Evolutionary conservation across 2,329 filamentous ascomycete genomes (phyloP), one percentile per base, ranked within the genome.

Genomic region (Aplosporella prunicola): DNA sequence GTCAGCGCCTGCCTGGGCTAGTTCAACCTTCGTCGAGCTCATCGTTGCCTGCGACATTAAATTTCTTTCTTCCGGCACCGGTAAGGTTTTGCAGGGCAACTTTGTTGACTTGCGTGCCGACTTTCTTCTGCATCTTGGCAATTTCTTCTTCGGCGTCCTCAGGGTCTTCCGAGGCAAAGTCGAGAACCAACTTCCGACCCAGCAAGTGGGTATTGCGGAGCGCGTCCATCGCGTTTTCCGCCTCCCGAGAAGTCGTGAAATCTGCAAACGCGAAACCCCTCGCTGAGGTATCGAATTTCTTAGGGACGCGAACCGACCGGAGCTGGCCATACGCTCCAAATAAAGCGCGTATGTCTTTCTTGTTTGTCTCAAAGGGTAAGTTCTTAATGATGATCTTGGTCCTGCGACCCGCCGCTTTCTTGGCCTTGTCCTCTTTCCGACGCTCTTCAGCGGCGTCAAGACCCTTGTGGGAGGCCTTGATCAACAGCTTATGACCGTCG

Each of bases 341-440:
- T 27, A 96, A 71, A 37, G 81, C 71, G 45, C 85, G 77, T 41
- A 98, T 73, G 57, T 98, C 91, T 61, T 93, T 91, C 68, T 94
- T 95, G 37, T 79, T 82, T 32, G 84, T 82, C 66, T 96, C 86
- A 67, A 98, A 98, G 14, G 91, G 89, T 61, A 98, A 67, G 67
- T 98, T 98, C 71, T 96, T 98, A 68, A 98, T 82, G 62, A 96
- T 80, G 55, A 98, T 82, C 72, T 96, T 96, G 32, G 88, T 95
- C 48, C 78, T 75, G 55, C 79, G 76, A 11, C 74, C 74, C 16
- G 83, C 78, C 34, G 75, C 65, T 61, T 89, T 93, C 70, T 87
- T 93, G 34, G 81, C 78, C 46, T 74, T 77, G 54, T 96, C 87
- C 47, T 89, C 81, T 48, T 80, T 81, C 46, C 82, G 78, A 47